phyloP scores from a whole-genome alignment of 2,329 filamentous ascomycete species.

The Apiospora saccharicola region DNA sequence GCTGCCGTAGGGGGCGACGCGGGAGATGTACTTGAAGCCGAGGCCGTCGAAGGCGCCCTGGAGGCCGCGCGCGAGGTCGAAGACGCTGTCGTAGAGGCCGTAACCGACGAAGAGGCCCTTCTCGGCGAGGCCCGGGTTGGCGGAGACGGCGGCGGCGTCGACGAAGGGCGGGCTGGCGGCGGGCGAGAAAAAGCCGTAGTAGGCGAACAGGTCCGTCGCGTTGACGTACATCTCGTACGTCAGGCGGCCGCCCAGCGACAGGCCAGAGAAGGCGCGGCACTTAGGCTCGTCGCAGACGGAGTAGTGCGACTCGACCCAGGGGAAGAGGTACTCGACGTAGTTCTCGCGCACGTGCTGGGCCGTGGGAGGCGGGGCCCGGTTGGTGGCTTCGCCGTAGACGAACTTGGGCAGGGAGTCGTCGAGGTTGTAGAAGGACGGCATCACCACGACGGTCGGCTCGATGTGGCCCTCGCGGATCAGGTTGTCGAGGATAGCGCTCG shows the following conservation, averaged over 20 bases:
- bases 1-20: constrained; percentile 3
- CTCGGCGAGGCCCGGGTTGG: constrained; percentile 31
- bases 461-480: constrained; percentile 39
- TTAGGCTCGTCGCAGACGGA: constrained; percentile 36
- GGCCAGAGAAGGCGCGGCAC: constrained; percentile 40
- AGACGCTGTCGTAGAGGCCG: constrained; percentile 39
- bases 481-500: constrained; percentile 41
- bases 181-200: constrained; percentile 40
- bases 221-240: constrained; percentile 43
- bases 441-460: constrained; percentile 40
- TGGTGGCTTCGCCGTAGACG: constrained; percentile 24
- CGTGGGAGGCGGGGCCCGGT: constrained; percentile 30
- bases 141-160: constrained; percentile 28
- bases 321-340: constrained; percentile 39
- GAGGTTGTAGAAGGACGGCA: constrained; percentile 32
- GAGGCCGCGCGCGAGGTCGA: constrained; percentile 34
- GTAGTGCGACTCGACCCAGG: constrained; percentile 37
- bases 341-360: constrained; percentile 36
- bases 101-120: constrained; percentile 39
- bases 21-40: constrained; percentile 17
- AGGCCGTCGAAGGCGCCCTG: constrained; percentile 32
- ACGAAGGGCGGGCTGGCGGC: constrained; percentile 34
- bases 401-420: constrained; percentile 18
- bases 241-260: constrained; percentile 39
- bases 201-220: constrained; percentile 40